Evolutionary conservation across 805 yeast species (phyloP).

Genomic region (Cyberlindnera nakhonratchasimensis): DNA sequence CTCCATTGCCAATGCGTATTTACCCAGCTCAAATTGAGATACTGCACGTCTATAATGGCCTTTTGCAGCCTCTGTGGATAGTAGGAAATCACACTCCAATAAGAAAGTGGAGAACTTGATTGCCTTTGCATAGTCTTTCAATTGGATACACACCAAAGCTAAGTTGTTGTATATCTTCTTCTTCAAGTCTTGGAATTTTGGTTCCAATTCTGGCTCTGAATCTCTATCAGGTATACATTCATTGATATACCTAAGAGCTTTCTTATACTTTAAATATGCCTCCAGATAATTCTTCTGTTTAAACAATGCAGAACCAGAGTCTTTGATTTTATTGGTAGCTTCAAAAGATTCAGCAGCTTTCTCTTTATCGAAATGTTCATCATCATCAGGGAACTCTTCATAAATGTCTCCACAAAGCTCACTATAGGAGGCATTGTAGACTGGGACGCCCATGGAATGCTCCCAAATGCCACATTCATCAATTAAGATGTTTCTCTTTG

Average conservation of each 20-base stretch:
- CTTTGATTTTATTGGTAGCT: constrained; percentile 56
- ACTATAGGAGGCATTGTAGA: constrained; percentile 59
- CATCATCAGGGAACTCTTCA: constrained; percentile 80
- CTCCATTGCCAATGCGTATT: constrained; percentile 46
- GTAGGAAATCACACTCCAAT: constrained; percentile 44
- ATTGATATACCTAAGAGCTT: constrained; percentile 65
- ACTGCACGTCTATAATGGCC: constrained; percentile 55
- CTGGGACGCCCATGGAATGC: constrained; percentile 49
- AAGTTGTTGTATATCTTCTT: constrained; percentile 46
- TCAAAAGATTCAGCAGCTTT: constrained; percentile 48
- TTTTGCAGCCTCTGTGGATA: constrained; percentile 48
- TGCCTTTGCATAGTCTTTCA: constrained; percentile 45
- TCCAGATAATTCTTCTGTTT: constrained; percentile 48
- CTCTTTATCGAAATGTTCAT: constrained; percentile 53
- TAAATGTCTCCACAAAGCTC: constrained; percentile 63
- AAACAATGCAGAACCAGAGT: constrained; percentile 60
- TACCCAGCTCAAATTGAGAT: constrained; percentile 40
- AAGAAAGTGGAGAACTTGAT: constrained; percentile 54
- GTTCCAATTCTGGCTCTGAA: constrained; percentile 47
- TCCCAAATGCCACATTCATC: constrained; percentile 63
- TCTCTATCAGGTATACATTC: constrained; percentile 71
- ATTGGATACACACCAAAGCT: constrained; percentile 50
- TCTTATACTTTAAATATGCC: constrained; percentile 60
- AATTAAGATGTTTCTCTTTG: constrained; percentile 43
- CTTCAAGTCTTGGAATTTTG: constrained; percentile 45